Evolutionary conservation across 78 protist species (phyloP).

Genomic region (Speleostelium caveatum): DNA sequence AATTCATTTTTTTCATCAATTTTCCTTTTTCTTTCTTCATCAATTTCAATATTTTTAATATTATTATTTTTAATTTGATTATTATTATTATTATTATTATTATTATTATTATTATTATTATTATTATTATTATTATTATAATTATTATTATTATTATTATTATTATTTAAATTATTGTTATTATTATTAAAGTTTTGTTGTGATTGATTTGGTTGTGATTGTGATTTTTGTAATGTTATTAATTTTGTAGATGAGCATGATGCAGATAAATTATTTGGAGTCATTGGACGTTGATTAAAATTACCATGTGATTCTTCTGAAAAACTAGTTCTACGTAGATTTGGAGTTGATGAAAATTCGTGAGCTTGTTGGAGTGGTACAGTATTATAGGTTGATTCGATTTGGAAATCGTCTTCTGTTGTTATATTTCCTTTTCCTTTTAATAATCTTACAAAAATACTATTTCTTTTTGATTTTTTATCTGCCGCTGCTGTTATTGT

Average conservation of each 20-base stretch:
- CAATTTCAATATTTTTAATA: too few species aligned
- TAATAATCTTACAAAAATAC: constrained; percentile 57
- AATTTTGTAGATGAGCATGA: too few species aligned
- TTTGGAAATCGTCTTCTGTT: constrained; percentile 48
- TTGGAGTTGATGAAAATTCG: constrained; percentile 22
- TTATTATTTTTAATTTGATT: too few species aligned
- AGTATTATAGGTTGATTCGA: background rate
- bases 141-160: constrained; percentile 6
- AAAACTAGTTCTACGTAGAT: too few species aligned
- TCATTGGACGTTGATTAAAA: too few species aligned
- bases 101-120: too few species aligned
- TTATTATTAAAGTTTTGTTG: background rate
- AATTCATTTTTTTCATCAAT: background rate
- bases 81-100: too few species aligned
- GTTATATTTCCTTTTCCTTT: constrained; percentile 22
- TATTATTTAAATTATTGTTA: background rate
- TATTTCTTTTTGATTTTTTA: constrained; percentile 31
- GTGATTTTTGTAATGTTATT: background rate
- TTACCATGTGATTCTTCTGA: too few species aligned
- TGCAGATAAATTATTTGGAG: too few species aligned
- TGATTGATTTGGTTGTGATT: background rate
- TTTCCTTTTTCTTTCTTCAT: background rate
- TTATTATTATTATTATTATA: background rate
- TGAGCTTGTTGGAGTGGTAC: background rate
- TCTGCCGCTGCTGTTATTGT: constrained; percentile 18